Conservation (phyloP, 169 alveolate genomes). For the Cryptosporidium ryanae region DNA sequence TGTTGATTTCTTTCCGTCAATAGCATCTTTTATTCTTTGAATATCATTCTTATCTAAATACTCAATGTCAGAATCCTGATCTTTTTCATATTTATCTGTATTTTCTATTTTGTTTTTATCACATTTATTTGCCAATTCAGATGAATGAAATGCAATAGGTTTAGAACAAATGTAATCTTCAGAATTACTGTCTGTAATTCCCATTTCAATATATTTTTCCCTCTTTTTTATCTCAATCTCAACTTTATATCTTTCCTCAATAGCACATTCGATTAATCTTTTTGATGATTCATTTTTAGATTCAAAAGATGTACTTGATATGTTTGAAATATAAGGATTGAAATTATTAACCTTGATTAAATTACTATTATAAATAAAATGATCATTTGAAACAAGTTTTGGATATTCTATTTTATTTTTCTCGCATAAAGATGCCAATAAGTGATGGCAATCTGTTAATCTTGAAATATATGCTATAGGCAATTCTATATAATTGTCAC, state of each 20-base stretch:
- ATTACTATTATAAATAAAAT: background rate
- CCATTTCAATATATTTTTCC: slow-evolving; percentile 45
- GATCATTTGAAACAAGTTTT: slow-evolving; percentile 23
- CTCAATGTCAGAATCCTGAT: slow-evolving; percentile 7
- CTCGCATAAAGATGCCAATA: slow-evolving; percentile 32
- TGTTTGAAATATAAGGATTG: slow-evolving; percentile 53
- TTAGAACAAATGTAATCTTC: slow-evolving; percentile 2
- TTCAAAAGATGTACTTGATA: slow-evolving; percentile 27
- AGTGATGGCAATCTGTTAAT: slow-evolving; percentile 60
- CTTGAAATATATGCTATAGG: slow-evolving; percentile 68
- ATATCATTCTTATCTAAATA: slow-evolving; percentile 14
- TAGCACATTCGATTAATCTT: slow-evolving; percentile 16
- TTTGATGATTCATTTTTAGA: slow-evolving; percentile 1
- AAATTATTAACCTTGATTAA: slow-evolving; percentile 31
- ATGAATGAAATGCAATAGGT: slow-evolving; percentile 52
- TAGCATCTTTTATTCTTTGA: slow-evolving; percentile 43
- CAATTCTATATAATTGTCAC: slow-evolving; percentile 11
- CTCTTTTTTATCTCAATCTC: slow-evolving; percentile 34
- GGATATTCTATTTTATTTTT: slow-evolving; percentile 24
- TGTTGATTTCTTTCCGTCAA: slow-evolving; percentile 21
- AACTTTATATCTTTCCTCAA: slow-evolving; percentile 35
- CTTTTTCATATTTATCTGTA: background rate
- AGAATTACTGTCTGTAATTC: background rate
- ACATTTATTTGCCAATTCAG: slow-evolving; percentile 16
- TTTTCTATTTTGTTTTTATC: slow-evolving; percentile 4